Conservation (phyloP, 1,284 basidiomycete species). For the Erythrobasidium hasegawianum region DNA sequence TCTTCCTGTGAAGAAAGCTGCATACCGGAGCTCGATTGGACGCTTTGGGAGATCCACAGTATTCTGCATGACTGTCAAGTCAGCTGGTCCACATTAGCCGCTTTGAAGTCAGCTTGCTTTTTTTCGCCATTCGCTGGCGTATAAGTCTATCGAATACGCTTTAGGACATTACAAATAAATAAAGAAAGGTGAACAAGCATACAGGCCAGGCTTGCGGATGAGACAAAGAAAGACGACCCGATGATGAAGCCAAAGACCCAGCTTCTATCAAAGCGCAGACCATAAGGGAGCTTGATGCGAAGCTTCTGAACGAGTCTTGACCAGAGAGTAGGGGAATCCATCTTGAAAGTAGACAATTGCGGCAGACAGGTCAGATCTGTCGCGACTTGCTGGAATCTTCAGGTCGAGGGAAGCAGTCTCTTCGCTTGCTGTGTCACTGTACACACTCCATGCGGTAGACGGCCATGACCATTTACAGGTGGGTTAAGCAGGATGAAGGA, state of each 20-base stretch:
- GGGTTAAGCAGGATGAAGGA: no score
- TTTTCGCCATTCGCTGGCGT: constrained; percentile 28
- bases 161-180: no score
- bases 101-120: neutral
- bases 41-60: constrained; percentile 25
- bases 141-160: neutral
- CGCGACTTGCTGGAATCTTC: neutral
- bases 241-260: constrained; percentile 33
- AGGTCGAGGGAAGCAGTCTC: neutral
- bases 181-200: neutral
- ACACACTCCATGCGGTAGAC: neutral
- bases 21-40: constrained; percentile 27
- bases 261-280: constrained; percentile 25
- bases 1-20: neutral
- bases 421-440: neutral
- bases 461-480: constrained; percentile 42
- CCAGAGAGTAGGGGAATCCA: constrained; percentile 18
- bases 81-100: no score
- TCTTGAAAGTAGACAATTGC: neutral
- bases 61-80: constrained; percentile 4
- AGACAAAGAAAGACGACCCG: constrained; percentile 31
- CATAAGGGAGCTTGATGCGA: constrained; percentile 19
- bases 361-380: neutral
- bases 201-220: constrained; percentile 31
- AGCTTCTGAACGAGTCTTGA: constrained; percentile 3